A percentile compares a stretch with the other conserved stretches of the same genome.
phyloP scores from a whole-genome alignment of 331 rosid genomes.

The Pyrus hybrid region DNA sequence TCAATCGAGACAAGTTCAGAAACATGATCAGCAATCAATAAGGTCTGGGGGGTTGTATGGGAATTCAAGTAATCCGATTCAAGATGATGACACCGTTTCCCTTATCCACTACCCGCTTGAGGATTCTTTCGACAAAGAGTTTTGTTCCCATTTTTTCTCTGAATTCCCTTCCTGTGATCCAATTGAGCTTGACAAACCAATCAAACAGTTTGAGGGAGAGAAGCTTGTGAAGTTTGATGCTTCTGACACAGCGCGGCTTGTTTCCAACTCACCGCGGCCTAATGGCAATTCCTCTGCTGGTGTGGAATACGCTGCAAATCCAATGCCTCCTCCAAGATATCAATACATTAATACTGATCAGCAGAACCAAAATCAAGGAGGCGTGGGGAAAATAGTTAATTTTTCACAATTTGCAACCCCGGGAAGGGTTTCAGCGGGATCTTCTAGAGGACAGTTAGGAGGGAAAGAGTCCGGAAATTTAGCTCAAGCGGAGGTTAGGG shows the following conservation, averaged over 20 bases:
- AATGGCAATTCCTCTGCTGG: slow-evolving; percentile 21
- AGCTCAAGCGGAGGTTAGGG: slow-evolving; percentile 39
- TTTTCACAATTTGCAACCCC: slow-evolving; percentile 34
- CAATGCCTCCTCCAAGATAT: slow-evolving; percentile 51
- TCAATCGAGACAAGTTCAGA: slow-evolving; percentile 39
- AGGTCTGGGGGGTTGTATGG: slow-evolving; percentile 33
- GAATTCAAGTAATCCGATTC: slow-evolving; percentile 41
- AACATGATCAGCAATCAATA: slow-evolving; percentile 33
- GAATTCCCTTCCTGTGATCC: slow-evolving; percentile 48
- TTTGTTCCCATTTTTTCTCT: slow-evolving; percentile 44
- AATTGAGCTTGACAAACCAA: slow-evolving; percentile 32
- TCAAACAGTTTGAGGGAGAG: slow-evolving; percentile 37
- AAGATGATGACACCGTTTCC: slow-evolving; percentile 49
- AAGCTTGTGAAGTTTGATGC: slow-evolving; percentile 20
- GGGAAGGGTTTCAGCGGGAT: slow-evolving; percentile 21
- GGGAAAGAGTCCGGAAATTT: slow-evolving; percentile 26
- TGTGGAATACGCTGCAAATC: slow-evolving; percentile 31
- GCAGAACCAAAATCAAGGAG: slow-evolving; percentile 19
- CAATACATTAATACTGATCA: slow-evolving; percentile 25
- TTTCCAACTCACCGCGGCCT: slow-evolving; percentile 22
- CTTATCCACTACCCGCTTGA: slow-evolving; percentile 66
- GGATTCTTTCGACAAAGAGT: slow-evolving; percentile 53
- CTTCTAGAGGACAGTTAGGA: slow-evolving; percentile 28
- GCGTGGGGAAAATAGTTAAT: slow-evolving; percentile 22
- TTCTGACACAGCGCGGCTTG: slow-evolving; percentile 13